These are phyloP conservation scores for Babjeviella inositovora DNA, from an alignment of 805 yeast genomes.

Conservation along the genomic window DNA sequence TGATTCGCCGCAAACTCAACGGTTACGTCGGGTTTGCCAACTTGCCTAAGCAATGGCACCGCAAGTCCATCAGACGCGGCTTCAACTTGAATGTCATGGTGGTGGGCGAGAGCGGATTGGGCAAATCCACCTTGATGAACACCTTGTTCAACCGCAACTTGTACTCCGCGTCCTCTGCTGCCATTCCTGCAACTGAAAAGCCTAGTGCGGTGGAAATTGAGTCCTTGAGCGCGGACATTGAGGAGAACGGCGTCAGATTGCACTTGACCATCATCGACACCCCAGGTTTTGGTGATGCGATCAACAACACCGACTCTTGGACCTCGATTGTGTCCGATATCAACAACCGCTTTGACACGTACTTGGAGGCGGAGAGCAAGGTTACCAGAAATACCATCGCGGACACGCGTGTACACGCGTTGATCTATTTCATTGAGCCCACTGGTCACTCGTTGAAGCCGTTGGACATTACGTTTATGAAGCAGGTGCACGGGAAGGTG, in stretches of 20 bases:
- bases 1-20: slow-evolving; percentile 70
- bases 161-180: slow-evolving; percentile 17
- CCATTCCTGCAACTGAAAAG: slow-evolving; percentile 23
- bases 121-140: slow-evolving; percentile 83
- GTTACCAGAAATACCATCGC: slow-evolving; percentile 52
- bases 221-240: slow-evolving; percentile 55
- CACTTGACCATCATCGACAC: slow-evolving; percentile 75
- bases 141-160: slow-evolving; percentile 68
- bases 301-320: slow-evolving; percentile 74
- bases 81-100: slow-evolving; percentile 80
- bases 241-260: slow-evolving; percentile 86
- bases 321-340: slow-evolving; percentile 84
- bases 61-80: slow-evolving; percentile 81
- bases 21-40: slow-evolving; percentile 96
- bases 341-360: slow-evolving; percentile 71
- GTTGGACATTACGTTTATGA: slow-evolving; percentile 79
- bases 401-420: slow-evolving; percentile 86
- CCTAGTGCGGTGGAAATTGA: slow-evolving; percentile 37
- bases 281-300: slow-evolving; percentile 87
- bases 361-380: slow-evolving; percentile 79
- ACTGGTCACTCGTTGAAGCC: slow-evolving; percentile 89
- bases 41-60: slow-evolving; percentile 97
- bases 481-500: slow-evolving; percentile 76
- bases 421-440: slow-evolving; percentile 89
- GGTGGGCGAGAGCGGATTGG: slow-evolving; percentile 85